These are phyloP conservation scores for Diaporthe helianthi DNA, from an alignment of 2,329 filamentous ascomycete species.

Conservation along the genomic window DNA sequence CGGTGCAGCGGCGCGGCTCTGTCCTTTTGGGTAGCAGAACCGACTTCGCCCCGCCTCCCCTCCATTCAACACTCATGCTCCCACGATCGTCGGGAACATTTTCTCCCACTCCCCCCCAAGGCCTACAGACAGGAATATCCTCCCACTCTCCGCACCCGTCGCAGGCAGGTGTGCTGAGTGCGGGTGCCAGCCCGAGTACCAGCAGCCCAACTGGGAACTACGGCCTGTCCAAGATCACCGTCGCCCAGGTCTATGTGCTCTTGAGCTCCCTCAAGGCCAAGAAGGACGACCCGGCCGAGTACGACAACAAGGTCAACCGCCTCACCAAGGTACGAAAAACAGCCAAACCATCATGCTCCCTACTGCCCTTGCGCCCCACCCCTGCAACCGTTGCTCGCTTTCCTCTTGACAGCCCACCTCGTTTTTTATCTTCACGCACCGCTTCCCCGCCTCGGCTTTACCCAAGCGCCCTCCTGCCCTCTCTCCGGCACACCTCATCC, in stretches of 20 bases:
- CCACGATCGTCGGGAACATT: slow-evolving; percentile 69
- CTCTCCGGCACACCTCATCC: neutral
- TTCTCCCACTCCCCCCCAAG: slow-evolving; percentile 66
- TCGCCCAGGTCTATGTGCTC: slow-evolving; percentile 93
- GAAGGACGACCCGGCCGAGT: slow-evolving; percentile 84
- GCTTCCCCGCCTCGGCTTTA: neutral
- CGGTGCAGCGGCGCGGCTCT: slow-evolving; percentile 39
- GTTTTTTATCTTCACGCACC: neutral
- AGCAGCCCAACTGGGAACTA: slow-evolving; percentile 68
- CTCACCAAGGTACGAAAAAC: slow-evolving; percentile 77
- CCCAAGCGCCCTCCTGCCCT: neutral
- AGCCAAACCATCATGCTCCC: neutral
- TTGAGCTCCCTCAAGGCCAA: slow-evolving; percentile 95
- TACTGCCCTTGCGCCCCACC: neutral
- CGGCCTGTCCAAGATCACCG: slow-evolving; percentile 88
- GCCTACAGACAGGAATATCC: slow-evolving; percentile 62
- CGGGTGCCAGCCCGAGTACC: slow-evolving; percentile 67
- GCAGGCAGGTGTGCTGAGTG: slow-evolving; percentile 63
- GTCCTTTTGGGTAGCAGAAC: slow-evolving; percentile 43
- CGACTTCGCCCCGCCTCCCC: slow-evolving; percentile 38
- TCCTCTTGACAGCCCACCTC: neutral
- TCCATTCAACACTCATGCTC: slow-evolving; percentile 55
- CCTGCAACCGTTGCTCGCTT: slow-evolving; percentile 14
- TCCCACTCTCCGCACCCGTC: slow-evolving; percentile 64
- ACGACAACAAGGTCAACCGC: slow-evolving; percentile 89